Percentiles rank a stretch among this genome's conserved stretches.
Evolutionary conservation across 148 eudicot species (phyloP).

Genomic region (Rhododendron molle): DNA sequence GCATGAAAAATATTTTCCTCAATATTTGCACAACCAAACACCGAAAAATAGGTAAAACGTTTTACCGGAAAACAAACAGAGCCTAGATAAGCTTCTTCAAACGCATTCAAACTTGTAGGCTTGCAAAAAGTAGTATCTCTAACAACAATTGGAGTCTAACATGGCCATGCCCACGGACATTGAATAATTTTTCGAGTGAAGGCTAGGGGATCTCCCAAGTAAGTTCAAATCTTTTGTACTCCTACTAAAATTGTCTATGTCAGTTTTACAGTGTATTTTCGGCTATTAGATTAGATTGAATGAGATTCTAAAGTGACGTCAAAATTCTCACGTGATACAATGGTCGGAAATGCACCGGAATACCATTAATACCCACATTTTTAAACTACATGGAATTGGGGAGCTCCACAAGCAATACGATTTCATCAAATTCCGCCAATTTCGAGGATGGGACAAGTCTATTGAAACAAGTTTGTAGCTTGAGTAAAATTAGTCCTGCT

Average conservation of each 20-base stretch:
- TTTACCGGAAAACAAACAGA: no score
- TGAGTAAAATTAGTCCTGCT: neutral
- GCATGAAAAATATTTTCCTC: no score
- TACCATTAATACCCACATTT: no score
- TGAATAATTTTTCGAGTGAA: neutral
- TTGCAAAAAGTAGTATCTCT: neutral
- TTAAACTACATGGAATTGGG: no score
- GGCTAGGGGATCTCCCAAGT: neutral
- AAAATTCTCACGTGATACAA: neutral
- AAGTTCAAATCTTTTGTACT: neutral
- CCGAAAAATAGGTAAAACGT: no score
- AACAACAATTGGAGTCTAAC: neutral
- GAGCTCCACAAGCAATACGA: neutral
- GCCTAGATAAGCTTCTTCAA: no score
- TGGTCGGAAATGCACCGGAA: neutral
- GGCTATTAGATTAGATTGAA: neutral
- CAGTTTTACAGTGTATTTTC: no score
- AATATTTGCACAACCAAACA: no score
- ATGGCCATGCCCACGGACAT: neutral
- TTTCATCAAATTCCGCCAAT: neutral
- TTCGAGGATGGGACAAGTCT: neutral
- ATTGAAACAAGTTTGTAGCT: neutral
- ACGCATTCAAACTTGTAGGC: neutral
- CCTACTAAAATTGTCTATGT: no score
- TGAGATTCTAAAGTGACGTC: neutral